Evolutionary conservation across 495 filamentous ascomycete genomes (phyloP), one percentile per base, ranked within the genome.

Genomic region (Viridothelium virens): DNA sequence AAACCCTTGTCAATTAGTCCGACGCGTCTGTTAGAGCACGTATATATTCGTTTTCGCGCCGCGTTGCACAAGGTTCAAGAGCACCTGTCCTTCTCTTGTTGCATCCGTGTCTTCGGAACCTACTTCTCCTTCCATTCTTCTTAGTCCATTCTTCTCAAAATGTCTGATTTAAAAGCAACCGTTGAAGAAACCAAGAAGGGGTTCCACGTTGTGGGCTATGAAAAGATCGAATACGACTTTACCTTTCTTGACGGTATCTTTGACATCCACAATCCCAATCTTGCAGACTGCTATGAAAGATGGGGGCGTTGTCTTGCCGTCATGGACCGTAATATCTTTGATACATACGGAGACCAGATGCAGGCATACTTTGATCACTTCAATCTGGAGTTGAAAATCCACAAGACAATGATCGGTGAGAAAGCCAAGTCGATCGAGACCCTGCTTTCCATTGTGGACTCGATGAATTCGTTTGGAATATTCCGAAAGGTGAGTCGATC

Each of bases 171-270:
- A 34, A 81, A 78, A 48, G 85, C 86, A 33, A 80, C 77, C 14
- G 85, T 88, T 64, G 56, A 74, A 12, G 78, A 84, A 73, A 86
- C 82, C 38, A 76, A 78, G 61, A 74, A 71, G 25, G 85, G 84
- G 25, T 86, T 86, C 72, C 82, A 85, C 63, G 84, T 87, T 61
- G 80, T 82, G 65, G 86, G 85, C 36, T 85, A 84, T 67, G 85
- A 87, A 75, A 87, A 84, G 72, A 87, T 88, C 69, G 80, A 83
- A 63, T 87, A 88, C 71, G 85, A 86, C 68, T 88, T 88, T 74
- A 79, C 81, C 38, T 88, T 88, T 74, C 75, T 87, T 16, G 85
- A 88, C 67, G 81, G 78, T n/a, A 77, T 87, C 61, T 88, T 88
- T 72, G 70, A 84, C 68, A 67, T 71, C 1, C 65, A 77, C 61